Conservation (phyloP, 2,329 filamentous ascomycete genomes). For the Pseudogymnoascus sp. region DNA sequence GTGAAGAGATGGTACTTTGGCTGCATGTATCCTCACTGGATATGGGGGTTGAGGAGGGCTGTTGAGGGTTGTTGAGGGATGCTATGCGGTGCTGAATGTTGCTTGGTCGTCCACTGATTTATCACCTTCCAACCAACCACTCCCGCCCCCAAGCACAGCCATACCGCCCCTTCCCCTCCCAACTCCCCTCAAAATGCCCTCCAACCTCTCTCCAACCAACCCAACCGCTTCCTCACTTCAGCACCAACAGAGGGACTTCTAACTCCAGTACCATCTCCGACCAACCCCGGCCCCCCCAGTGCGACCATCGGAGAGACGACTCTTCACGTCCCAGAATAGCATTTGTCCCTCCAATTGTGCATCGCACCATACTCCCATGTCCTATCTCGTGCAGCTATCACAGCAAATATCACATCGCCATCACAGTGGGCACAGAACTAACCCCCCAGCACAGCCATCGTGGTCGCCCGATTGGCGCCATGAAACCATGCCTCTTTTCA, state of each 20-base stretch:
- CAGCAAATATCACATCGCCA: background rate
- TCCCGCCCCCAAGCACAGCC: background rate
- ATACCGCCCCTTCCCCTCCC: background rate
- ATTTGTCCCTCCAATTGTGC: background rate
- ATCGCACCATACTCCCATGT: background rate
- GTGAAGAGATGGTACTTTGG: background rate
- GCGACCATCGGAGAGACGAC: background rate
- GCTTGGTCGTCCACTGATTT: background rate
- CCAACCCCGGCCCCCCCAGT: background rate
- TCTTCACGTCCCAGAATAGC: background rate
- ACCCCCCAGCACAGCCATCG: background rate
- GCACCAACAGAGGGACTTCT: background rate
- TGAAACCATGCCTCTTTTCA: background rate
- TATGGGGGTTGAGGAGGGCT: background rate
- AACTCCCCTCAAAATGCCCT: background rate
- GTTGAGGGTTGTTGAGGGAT: background rate
- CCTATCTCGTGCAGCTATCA: background rate
- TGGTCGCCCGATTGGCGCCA: background rate
- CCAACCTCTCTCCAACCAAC: background rate
- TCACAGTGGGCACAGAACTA: background rate
- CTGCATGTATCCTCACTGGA: background rate
- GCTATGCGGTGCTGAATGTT: background rate
- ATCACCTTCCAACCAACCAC: background rate
- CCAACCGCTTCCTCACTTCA: background rate
- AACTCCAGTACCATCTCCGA: background rate